These are phyloP conservation scores for Canariomyces notabilis DNA, from an alignment of 2,329 filamentous ascomycete genomes.

Conservation along the genomic window DNA sequence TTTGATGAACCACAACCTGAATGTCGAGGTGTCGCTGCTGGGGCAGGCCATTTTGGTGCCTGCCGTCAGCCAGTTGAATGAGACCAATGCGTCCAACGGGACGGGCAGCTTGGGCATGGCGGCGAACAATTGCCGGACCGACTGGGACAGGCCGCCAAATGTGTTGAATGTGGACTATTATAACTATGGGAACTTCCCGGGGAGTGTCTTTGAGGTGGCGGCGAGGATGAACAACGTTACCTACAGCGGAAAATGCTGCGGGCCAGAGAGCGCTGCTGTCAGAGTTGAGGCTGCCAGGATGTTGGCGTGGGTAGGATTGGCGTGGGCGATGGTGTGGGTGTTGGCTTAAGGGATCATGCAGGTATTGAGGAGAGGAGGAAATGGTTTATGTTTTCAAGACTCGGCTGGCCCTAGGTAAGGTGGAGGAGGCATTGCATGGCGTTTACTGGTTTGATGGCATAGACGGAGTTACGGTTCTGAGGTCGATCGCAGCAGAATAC, in stretches of 20 bases:
- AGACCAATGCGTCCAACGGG: constrained; percentile 64
- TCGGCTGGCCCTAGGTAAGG: neutral
- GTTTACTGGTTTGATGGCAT: constrained; percentile 13
- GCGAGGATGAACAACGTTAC: constrained; percentile 67
- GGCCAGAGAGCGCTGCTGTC: constrained; percentile 46
- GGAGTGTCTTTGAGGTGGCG: constrained; percentile 73
- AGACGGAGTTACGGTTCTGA: neutral
- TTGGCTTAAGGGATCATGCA: constrained; percentile 7
- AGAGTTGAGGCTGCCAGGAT: constrained; percentile 35
- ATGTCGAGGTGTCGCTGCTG: constrained; percentile 66
- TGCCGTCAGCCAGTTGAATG: constrained; percentile 62
- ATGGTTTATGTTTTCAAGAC: neutral
- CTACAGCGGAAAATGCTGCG: constrained; percentile 53
- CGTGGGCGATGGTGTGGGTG: constrained; percentile 16
- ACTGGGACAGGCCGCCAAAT: constrained; percentile 67
- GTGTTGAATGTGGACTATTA: constrained; percentile 84
- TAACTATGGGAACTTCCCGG: constrained; percentile 60
- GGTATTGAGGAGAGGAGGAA: neutral
- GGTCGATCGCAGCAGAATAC: neutral
- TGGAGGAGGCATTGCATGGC: constrained; percentile 22
- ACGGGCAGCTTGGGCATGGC: constrained; percentile 61
- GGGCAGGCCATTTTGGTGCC: constrained; percentile 64
- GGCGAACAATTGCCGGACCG: constrained; percentile 54
- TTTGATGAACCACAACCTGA: constrained; percentile 87
- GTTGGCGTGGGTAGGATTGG: constrained; percentile 10